Evolutionary conservation across 2,329 filamentous ascomycete species (phyloP).

Genomic region (Ceratocystis colombiana): DNA sequence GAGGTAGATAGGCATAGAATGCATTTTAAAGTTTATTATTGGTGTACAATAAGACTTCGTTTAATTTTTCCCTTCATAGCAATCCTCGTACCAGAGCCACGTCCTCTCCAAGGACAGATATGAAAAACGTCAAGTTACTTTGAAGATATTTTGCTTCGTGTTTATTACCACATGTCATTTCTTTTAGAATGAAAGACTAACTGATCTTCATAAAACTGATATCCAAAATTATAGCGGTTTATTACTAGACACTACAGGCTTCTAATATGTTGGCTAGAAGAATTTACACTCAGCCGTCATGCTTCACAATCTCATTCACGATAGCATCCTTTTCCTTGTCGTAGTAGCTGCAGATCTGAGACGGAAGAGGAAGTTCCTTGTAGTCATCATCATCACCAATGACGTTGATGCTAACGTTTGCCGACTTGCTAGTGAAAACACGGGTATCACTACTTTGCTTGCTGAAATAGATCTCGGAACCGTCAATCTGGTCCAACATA

Average conservation of each 20-base stretch:
- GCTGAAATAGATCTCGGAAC: constrained; percentile 76
- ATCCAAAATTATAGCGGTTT: neutral
- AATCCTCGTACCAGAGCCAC: neutral
- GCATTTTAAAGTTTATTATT: neutral
- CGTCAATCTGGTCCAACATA: constrained; percentile 85
- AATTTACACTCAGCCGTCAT: constrained; percentile 54
- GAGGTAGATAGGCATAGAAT: constrained; percentile 31
- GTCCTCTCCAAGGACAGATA: too few species aligned
- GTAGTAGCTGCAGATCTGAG: constrained; percentile 75
- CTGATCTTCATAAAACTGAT: neutral
- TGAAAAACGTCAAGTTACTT: too few species aligned
- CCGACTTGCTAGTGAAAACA: constrained; percentile 81
- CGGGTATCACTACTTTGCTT: constrained; percentile 68
- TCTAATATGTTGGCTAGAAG: neutral
- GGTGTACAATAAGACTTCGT: neutral
- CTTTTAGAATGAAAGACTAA: neutral
- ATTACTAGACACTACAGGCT: neutral
- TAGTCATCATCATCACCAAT: constrained; percentile 65
- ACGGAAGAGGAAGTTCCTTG: constrained; percentile 75
- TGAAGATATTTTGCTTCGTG: neutral
- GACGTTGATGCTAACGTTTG: constrained; percentile 77
- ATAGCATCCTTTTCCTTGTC: constrained; percentile 60
- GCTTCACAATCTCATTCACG: constrained; percentile 89
- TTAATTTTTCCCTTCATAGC: neutral
- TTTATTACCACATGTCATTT: neutral